Evolutionary conservation across 2,329 filamentous ascomycete species (phyloP).

Genomic region (Thermothelomyces thermophilus): DNA sequence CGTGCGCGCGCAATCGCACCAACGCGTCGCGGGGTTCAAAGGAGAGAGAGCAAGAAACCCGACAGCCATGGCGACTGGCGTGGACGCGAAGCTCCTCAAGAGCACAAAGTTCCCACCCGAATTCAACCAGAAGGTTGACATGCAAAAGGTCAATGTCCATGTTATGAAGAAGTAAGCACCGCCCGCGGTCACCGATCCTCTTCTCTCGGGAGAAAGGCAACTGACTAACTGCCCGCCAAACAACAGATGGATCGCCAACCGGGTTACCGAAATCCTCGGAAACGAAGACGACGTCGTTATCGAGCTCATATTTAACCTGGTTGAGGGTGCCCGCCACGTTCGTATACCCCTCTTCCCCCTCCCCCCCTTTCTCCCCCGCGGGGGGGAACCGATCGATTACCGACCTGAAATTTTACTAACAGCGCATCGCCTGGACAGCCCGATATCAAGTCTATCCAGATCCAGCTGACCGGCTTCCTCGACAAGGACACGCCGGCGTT

Average conservation of each 20-base stretch:
- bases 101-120: slow-evolving; percentile 90
- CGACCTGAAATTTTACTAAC: too few relatives aligned
- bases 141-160: slow-evolving; percentile 92
- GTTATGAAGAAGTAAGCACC: slow-evolving; percentile 95
- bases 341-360: slow-evolving; percentile 31
- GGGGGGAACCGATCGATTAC: too few relatives aligned
- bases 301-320: slow-evolving; percentile 66
- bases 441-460: slow-evolving; percentile 91
- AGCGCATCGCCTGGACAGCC: slow-evolving; percentile 49
- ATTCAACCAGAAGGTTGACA: slow-evolving; percentile 94
- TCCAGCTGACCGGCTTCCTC: slow-evolving; percentile 89
- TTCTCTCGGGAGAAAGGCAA: too few relatives aligned
- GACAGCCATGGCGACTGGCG: slow-evolving; percentile 65
- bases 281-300: slow-evolving; percentile 94
- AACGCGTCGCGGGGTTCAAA: not conserved
- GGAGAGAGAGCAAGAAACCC: not conserved
- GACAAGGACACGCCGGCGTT: slow-evolving; percentile 85
- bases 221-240: not conserved
- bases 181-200: too few relatives aligned
- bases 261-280: slow-evolving; percentile 81
- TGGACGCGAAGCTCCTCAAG: slow-evolving; percentile 83
- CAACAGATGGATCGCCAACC: slow-evolving; percentile 85
- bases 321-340: slow-evolving; percentile 72
- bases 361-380: not conserved
- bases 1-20: too few relatives aligned